Evolutionary conservation across 202 grass and related monocot species (phyloP).

Genomic region (Digitaria exilis): DNA sequence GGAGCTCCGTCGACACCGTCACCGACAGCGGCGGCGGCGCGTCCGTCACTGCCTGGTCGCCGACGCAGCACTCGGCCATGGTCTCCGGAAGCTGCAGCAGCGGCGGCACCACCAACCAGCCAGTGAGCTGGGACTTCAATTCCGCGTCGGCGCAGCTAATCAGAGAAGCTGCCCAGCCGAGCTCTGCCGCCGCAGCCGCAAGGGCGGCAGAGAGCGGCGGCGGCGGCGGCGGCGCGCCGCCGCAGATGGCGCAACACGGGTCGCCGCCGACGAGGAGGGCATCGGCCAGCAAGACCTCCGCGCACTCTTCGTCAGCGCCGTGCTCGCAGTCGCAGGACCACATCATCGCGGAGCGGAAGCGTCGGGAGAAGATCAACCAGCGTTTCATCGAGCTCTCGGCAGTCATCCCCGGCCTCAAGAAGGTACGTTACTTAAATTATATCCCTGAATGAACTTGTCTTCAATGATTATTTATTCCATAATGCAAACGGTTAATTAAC

Average conservation of each 20-base stretch:
- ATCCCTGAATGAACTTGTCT: background rate
- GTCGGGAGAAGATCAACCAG: constrained; percentile 81
- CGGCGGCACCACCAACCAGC: constrained; percentile 13
- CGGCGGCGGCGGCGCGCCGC: constrained; percentile 15
- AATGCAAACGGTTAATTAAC: background rate
- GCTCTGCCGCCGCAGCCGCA: background rate
- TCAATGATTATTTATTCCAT: background rate
- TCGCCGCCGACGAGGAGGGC: background rate
- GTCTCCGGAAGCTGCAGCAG: background rate
- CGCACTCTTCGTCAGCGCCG: background rate
- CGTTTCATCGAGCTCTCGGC: constrained; percentile 74
- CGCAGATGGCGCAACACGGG: background rate
- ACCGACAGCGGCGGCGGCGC: background rate
- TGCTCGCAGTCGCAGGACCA: constrained; percentile 61
- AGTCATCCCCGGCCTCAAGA: constrained; percentile 76
- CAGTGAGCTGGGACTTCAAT: constrained; percentile 47
- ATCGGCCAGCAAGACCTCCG: background rate
- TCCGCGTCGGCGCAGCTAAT: constrained; percentile 19
- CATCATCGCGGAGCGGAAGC: constrained; percentile 72
- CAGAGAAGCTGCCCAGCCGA: background rate
- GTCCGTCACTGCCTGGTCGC: constrained; percentile 22
- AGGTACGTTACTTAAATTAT: constrained; percentile 22
- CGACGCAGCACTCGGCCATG: background rate
- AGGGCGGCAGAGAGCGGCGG: background rate
- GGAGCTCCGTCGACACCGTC: constrained; percentile 45